Evolutionary conservation across 1,139 yeast species (phyloP).

Genomic region (Nakaseomyces delphensis): DNA sequence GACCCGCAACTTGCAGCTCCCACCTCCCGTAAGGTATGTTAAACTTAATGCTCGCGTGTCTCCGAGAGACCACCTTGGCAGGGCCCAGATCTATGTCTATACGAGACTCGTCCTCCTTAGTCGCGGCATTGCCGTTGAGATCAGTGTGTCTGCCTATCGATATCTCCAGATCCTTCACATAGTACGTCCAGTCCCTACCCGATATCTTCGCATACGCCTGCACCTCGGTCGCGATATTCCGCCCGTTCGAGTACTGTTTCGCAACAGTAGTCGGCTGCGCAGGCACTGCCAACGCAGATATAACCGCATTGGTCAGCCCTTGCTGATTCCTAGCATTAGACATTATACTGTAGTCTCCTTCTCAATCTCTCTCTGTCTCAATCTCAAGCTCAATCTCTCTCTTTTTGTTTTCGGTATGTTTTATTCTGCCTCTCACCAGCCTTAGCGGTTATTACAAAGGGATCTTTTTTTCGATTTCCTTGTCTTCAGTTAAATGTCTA

Average conservation of each 20-base stretch:
- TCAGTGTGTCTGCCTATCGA: constrained; percentile 85
- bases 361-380: no score
- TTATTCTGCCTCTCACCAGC: no score
- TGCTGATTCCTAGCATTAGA: constrained; percentile 17
- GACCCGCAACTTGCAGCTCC: constrained; percentile 73
- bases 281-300: constrained; percentile 38
- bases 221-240: constrained; percentile 71
- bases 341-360: constrained; percentile 11
- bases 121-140: constrained; percentile 19
- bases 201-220: constrained; percentile 96
- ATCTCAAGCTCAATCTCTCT: no score
- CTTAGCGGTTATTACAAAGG: no score
- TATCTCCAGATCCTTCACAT: constrained; percentile 72
- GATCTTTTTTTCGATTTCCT: no score
- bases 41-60: constrained; percentile 75
- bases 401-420: not conserved
- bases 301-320: constrained; percentile 40
- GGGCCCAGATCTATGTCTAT: constrained; percentile 92
- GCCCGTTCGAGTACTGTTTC: constrained; percentile 51
- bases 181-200: constrained; percentile 90
- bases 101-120: constrained; percentile 7
- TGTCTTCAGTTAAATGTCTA: no score
- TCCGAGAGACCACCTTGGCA: constrained; percentile 83
- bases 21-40: constrained; percentile 65
- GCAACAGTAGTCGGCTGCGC: constrained; percentile 41